These are phyloP conservation scores for Solanum virginianum DNA, from an alignment of 257 asterid species.

Conservation along the genomic window DNA sequence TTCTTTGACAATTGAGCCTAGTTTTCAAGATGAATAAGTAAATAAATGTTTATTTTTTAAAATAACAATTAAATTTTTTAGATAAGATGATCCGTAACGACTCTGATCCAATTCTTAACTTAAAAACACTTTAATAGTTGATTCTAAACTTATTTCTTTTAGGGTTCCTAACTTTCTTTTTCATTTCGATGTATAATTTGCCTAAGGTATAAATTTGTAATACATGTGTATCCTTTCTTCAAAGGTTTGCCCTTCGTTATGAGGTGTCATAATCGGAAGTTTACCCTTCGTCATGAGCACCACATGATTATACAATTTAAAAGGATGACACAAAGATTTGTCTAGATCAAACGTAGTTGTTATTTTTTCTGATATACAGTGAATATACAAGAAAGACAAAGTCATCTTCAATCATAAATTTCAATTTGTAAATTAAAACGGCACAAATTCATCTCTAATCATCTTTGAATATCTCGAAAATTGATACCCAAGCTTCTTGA, in stretches of 20 bases:
- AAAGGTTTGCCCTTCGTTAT: background rate
- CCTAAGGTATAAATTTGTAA: background rate
- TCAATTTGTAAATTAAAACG: background rate
- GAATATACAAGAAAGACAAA: background rate
- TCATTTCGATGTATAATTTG: background rate
- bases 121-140: background rate
- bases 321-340: background rate
- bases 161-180: too few relatives aligned
- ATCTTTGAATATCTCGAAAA: background rate
- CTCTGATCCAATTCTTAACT: background rate
- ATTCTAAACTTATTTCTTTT: background rate
- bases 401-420: background rate
- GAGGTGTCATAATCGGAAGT: background rate
- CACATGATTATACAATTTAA: background rate
- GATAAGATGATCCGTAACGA: background rate
- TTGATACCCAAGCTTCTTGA: background rate
- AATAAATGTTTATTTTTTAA: background rate
- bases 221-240: background rate
- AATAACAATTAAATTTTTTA: background rate
- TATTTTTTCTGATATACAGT: background rate
- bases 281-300: background rate
- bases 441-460: background rate
- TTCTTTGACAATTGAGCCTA: slow-evolving; percentile 19
- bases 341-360: background rate
- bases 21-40: background rate